Conservation (phyloP, 371 early-diverging fungal genomes). For the Dipsacomyces acuminosporus region DNA sequence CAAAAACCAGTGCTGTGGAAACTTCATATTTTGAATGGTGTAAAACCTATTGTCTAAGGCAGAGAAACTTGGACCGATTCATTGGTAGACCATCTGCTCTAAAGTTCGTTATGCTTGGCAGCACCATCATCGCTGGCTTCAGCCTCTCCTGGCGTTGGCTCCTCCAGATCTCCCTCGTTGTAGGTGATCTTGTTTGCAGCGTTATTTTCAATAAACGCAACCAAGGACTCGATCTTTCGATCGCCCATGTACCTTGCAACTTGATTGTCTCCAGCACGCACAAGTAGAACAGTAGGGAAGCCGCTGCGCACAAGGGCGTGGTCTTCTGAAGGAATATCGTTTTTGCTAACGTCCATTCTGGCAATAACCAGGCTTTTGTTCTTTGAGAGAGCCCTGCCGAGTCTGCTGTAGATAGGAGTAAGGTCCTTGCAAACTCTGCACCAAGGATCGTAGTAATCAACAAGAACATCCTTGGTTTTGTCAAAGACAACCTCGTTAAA, state of each 20-base stretch:
- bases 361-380: conserved; percentile 66
- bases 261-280: conserved; percentile 80
- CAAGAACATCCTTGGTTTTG: conserved; percentile 82
- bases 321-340: conserved; percentile 80
- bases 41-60: too few relatives aligned
- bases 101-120: too few relatives aligned
- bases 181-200: conserved; percentile 35
- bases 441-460: conserved; percentile 94
- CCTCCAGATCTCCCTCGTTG: conserved; percentile 29
- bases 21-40: too few relatives aligned
- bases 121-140: too few relatives aligned
- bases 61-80: too few relatives aligned
- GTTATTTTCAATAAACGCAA: conserved; percentile 67
- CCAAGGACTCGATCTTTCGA: conserved; percentile 69
- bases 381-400: conserved; percentile 56
- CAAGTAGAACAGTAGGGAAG: conserved; percentile 94
- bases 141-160: too few relatives aligned
- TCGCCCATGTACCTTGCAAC: conserved; percentile 81
- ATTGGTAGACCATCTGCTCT: too few relatives aligned
- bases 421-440: conserved; percentile 91
- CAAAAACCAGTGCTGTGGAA: too few relatives aligned
- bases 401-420: conserved; percentile 75
- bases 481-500: conserved; percentile 75
- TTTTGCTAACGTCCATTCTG: conserved; percentile 94
- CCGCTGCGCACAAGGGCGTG: conserved; percentile 67